Evolutionary conservation across 441 rosid species (phyloP), one percentile per base, ranked within the genome.

Genomic region (Jatropha podagrica): DNA sequence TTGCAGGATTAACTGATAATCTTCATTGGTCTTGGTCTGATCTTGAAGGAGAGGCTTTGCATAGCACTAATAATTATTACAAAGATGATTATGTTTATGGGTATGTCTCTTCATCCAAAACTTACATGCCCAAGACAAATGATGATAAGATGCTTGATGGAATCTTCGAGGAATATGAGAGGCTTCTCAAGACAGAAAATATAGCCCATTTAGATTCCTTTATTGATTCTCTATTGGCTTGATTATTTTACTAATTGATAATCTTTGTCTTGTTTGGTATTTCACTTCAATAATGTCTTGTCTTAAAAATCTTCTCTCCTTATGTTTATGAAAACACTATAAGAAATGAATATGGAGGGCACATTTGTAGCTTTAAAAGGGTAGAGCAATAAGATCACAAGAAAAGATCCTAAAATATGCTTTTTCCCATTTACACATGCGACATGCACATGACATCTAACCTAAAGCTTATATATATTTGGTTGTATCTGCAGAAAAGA

Each of bases 221-320:
- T 10, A 69, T 75, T 18, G 81, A 81, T 66, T 79, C 81, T 42
- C 42, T 84, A 27, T 48, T 79, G 55, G 70, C 68, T 68, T 81
- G 76, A 84, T 54, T 54, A 54, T 54, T 17, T 23, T 54, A 18
- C 58, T 18, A 17, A 54, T 54, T 44, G 32, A 44, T 7, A 44
- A 44, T 44, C 48, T 44, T 44, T 32, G 32, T 32, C 32, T 32
- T 32, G 32, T 32, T 32, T 32, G 32, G 1, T 32, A 32, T 32
- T 32, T 32, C 2, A 32, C 32, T 32, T 32, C 32, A 32, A 32
- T 23, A 23, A 32, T 32, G 32, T 32, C 32, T 32, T 32, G 32
- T 32, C 1, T 2, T 32, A 1, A 32, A 32, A 2, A 32, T 32
- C 32, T 32, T 32, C 32, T 32, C 32, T 2, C 2, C 32, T 32